phyloP scores from a whole-genome alignment of 1,284 basidiomycete species.

The Somion occarium region DNA sequence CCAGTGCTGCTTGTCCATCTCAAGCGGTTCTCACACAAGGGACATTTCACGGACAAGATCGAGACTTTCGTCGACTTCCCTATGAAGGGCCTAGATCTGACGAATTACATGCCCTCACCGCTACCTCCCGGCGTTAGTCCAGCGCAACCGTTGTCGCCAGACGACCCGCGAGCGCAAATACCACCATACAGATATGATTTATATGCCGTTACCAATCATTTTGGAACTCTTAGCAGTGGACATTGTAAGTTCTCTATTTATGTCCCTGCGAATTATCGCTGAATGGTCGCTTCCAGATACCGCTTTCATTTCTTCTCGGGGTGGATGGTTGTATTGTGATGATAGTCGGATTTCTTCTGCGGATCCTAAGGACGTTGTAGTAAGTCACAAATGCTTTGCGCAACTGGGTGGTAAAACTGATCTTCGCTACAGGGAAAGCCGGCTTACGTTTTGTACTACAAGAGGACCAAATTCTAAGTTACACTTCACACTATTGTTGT shows the following conservation, averaged over 20 bases:
- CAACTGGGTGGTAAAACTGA: too few relatives aligned
- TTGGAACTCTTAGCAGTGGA: conserved; percentile 84
- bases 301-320: conserved; percentile 75
- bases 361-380: conserved; percentile 79
- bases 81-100: conserved; percentile 78
- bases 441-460: conserved; percentile 87
- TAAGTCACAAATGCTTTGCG: conserved; percentile 41
- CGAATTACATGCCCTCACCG: conserved; percentile 84
- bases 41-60: conserved; percentile 93
- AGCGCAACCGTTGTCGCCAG: conserved; percentile 37
- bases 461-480: conserved; percentile 57
- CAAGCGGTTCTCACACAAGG: conserved; percentile 92
- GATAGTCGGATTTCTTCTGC: conserved; percentile 74
- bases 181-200: conserved; percentile 87
- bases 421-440: conserved; percentile 59
- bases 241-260: conserved; percentile 71
- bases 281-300: conserved; percentile 55
- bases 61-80: conserved; percentile 92
- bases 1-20: conserved; percentile 94
- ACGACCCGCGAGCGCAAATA: conserved; percentile 76
- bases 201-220: conserved; percentile 91
- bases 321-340: conserved; percentile 84
- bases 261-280: background rate
- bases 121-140: conserved; percentile 59
- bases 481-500: conserved; percentile 15